Base-by-base conservation (phyloP, 306 rosid genomes). In the Oxytropis ochrocephala region DNA sequence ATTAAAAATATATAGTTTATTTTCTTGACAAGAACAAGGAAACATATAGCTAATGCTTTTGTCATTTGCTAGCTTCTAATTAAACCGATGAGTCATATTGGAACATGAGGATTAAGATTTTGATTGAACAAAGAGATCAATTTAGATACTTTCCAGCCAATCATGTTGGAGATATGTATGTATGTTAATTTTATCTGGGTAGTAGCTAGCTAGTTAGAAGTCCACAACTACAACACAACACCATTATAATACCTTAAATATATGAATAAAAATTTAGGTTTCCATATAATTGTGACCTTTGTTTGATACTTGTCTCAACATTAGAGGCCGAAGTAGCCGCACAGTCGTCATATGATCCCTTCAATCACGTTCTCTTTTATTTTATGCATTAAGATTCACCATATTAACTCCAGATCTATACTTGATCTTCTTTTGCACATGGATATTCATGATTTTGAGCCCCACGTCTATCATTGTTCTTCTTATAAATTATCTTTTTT, bases 271-370 rank as follows among this genome's bases (percentile, higher is more conserved):
- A 72, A 10, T 36, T 12, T 4, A 7, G 62, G 13, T 30, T n/a
- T 14, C 36, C 74, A 65, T 64, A 72, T 64, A 69, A 72, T 48
- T 54, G 56, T 58, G 81, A 80, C 87, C 77, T 27, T 49, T 67
- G 84, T 72, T 76, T 85, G 87, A 82, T 87, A 82, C 82, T 74
- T 85, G 88, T 87, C 89, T 66, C 73, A 66, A 38, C 35, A 63
- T 78, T 69, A 79, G 51, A 85, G 89, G 87, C 67, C 67, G 67
- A 83, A 80, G 79, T 81, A 32, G 82, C 86, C 82, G 71, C 73
- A 69, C 69, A 79, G 73, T 83, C 86, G 90, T 89, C 91, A 81
- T 69, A 75, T 75, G 55, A 83, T 75, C 79, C 67, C 82, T 72
- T 48, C 56, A 59, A 75, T 79, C 87, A 85, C 89, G 88, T 81